Evolutionary conservation across 192 early-diverging fungal genomes (phyloP), one percentile per base, ranked within the genome.

Genomic region (Rhizophagus sp.): DNA sequence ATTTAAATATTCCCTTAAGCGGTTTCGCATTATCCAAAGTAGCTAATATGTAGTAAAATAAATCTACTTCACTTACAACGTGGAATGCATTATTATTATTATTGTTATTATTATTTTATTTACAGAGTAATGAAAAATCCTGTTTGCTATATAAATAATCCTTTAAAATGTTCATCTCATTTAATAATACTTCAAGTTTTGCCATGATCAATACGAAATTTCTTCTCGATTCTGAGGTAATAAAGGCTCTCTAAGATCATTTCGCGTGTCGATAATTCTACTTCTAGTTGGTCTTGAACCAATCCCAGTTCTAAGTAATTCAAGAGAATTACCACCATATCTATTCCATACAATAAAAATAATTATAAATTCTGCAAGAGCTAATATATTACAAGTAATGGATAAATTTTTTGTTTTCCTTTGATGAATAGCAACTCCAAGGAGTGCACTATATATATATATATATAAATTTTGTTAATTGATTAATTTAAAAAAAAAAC

Each of bases 351-450:
- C 41, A 22, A n/a, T 11, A 24, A 70, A 19, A 41, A 70, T 70
- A 24, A 39, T n/a, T 70, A 70, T 22, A 70, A 76, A 1, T 22
- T 63, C 33, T 13, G 22, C 11, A 76, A 76, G 33, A 4, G 74
- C 74, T 11, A 76, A 36, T n/a, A 63, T 22, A 11, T 19, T 22
- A 34, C 50, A 61, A 63, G 66, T 64, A 78, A 78, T 4, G 0
- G 76, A 66, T 6, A 78, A 36, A 52, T 12, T 57, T 66, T 39
- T 24, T 11, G 44, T 36, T 17, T 52, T 27, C 5, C 33, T 64
- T 68, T 78, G 76, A 4, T 78, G 64, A 34, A 50, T 19, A 3
- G 76, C 76, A 34, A 78, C 36, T 12, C 34, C 39, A 68, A 78
- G 24, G 17, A 78, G 49, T n/a, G 11, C 30, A 44, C 76, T 78